Evolutionary conservation across 1,284 basidiomycete genomes (phyloP).

Genomic region (Polyporus tsugae): DNA sequence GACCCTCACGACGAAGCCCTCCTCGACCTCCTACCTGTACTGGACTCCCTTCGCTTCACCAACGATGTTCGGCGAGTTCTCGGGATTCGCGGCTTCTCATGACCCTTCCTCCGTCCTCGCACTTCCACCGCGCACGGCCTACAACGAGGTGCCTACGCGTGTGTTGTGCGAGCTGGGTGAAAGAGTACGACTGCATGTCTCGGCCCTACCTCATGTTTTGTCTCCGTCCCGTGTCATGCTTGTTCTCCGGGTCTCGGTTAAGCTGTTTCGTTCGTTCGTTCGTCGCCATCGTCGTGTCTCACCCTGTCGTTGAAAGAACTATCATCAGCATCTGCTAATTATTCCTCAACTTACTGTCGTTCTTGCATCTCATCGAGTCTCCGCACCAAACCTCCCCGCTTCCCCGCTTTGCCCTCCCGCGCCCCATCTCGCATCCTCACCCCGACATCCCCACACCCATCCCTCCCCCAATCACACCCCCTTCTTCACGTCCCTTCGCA

Average conservation of each 20-base stretch:
- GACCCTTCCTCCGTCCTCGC: slow-evolving; percentile 30
- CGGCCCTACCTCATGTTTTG: not conserved
- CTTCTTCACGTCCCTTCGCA: not conserved
- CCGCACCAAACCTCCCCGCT: slow-evolving; percentile 5
- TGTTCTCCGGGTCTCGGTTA: slow-evolving; percentile 7
- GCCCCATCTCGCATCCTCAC: not conserved
- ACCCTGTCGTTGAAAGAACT: slow-evolving; percentile 30
- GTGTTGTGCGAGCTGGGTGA: not conserved
- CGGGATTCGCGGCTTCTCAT: slow-evolving; percentile 76
- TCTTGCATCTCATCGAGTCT: slow-evolving; percentile 15
- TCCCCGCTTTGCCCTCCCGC: slow-evolving; percentile 5
- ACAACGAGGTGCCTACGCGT: slow-evolving; percentile 3
- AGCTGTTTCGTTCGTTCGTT: slow-evolving; percentile 15
- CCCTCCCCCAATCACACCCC: slow-evolving; percentile 5
- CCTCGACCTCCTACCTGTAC: slow-evolving; percentile 92
- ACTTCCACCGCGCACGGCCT: slow-evolving; percentile 8
- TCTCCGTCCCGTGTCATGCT: slow-evolving; percentile 10
- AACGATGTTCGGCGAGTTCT: slow-evolving; percentile 94
- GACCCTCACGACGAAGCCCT: slow-evolving; percentile 97
- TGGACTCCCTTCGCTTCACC: slow-evolving; percentile 96
- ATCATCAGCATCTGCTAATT: slow-evolving; percentile 34
- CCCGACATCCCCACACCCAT: slow-evolving; percentile 2
- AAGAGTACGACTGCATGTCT: not conserved
- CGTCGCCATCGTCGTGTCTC: slow-evolving; percentile 6
- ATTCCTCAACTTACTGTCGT: slow-evolving; percentile 27